These are phyloP conservation scores for Flaveria robusta DNA, from an alignment of 129 eudicot genomes.

Conservation along the genomic window DNA sequence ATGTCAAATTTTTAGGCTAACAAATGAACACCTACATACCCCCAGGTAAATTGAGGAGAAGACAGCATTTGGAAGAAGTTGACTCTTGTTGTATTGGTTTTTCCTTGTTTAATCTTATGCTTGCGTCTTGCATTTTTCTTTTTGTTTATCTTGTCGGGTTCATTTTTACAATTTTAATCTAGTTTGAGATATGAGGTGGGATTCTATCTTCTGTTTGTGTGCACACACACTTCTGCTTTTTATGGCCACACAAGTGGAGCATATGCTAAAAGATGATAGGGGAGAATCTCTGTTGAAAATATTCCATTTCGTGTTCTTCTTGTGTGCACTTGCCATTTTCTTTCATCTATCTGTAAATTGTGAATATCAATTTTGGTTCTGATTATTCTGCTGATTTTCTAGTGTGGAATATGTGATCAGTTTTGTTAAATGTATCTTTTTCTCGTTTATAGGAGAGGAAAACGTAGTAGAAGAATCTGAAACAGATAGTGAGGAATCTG, in stretches of 20 bases:
- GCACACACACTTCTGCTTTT: not conserved
- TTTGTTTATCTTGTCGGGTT: not conserved
- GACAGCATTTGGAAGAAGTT: not conserved
- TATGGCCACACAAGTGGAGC: not conserved
- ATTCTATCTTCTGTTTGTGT: not conserved
- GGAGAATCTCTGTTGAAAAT: not conserved
- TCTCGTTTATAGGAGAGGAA: constrained; percentile 23
- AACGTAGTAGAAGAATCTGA: constrained; percentile 70
- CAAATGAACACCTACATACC: not conserved
- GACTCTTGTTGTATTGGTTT: not conserved
- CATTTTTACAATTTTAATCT: not conserved
- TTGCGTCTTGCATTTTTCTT: not conserved
- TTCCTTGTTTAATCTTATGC: not conserved
- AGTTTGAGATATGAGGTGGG: not conserved
- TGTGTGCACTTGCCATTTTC: not conserved
- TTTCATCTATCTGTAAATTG: not conserved
- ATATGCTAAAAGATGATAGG: not conserved
- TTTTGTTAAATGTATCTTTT: constrained; percentile 5
- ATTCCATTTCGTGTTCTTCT: not conserved
- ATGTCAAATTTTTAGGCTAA: not conserved
- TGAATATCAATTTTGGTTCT: not conserved
- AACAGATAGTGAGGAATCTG: constrained; percentile 88
- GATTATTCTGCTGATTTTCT: not conserved
- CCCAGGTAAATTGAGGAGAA: not conserved
- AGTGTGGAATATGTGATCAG: not conserved